phyloP scores from a whole-genome alignment of 2,329 filamentous ascomycete species.

The Dothidotthia symphoricarpi region DNA sequence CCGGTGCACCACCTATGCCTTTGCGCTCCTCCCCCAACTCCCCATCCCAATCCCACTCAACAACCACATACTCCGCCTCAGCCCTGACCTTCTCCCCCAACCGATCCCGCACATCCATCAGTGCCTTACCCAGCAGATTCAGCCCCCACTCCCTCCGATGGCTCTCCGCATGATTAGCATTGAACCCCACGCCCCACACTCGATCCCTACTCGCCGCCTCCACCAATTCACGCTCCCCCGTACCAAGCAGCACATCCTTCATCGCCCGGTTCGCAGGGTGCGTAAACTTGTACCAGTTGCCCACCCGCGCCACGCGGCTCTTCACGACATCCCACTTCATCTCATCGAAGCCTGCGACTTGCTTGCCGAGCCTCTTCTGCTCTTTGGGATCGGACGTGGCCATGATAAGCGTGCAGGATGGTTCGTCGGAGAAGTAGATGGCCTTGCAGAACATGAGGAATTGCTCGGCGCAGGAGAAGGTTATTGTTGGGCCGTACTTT shows the following conservation, averaged over 20 bases:
- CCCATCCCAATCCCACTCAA: too few species aligned
- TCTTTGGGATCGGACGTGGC: constrained; percentile 41
- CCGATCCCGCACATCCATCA: constrained; percentile 58
- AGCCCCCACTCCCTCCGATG: constrained; percentile 56
- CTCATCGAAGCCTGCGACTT: constrained; percentile 50
- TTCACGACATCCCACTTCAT: constrained; percentile 48
- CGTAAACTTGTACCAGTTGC: constrained; percentile 55
- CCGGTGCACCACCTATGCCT: too few species aligned
- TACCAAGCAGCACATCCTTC: constrained; percentile 49
- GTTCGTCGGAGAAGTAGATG: constrained; percentile 16
- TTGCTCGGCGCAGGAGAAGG: constrained; percentile 18
- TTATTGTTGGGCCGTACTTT: background rate
- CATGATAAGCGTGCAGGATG: constrained; percentile 48
- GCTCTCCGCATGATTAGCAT: constrained; percentile 14
- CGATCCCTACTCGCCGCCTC: constrained; percentile 49
- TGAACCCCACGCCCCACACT: constrained; percentile 16
- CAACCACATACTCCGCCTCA: background rate
- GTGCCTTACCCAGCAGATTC: constrained; percentile 62
- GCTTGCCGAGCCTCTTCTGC: constrained; percentile 51
- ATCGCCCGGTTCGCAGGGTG: constrained; percentile 39
- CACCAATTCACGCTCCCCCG: constrained; percentile 54
- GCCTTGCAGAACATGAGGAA: constrained; percentile 20
- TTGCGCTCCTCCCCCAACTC: too few species aligned
- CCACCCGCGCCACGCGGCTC: constrained; percentile 50
- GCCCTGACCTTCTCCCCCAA: constrained; percentile 42